phyloP scores from a whole-genome alignment of 257 asterid genomes.

The Lavandula angustifolia region DNA sequence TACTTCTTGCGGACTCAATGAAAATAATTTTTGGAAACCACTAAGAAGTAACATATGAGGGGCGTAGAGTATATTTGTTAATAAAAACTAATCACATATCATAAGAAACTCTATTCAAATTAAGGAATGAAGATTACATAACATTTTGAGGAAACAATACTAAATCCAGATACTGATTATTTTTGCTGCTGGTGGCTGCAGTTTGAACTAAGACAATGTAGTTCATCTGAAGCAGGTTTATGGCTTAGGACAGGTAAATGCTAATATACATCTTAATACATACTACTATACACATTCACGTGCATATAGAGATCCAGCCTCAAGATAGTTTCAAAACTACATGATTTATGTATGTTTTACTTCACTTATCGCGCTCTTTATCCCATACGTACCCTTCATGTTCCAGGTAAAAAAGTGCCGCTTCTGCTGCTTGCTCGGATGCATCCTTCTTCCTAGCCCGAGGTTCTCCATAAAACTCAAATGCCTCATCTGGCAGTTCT shows the following conservation, averaged over 20 bases:
- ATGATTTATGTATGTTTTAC: background rate
- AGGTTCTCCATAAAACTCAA: slow-evolving; percentile 70
- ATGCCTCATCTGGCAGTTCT: slow-evolving; percentile 38
- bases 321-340: background rate
- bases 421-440: slow-evolving; percentile 77
- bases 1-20: no score
- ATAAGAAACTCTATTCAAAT: no score
- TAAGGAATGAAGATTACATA: background rate
- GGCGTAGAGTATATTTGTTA: no score
- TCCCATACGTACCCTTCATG: slow-evolving; percentile 52
- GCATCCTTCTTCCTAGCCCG: slow-evolving; percentile 72
- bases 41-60: no score
- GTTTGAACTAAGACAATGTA: background rate
- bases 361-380: slow-evolving; percentile 17
- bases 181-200: background rate
- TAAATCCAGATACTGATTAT: background rate
- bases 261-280: background rate
- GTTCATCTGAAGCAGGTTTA: background rate
- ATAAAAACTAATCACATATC: no score
- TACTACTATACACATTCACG: background rate
- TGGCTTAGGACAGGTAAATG: slow-evolving; percentile 11
- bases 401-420: slow-evolving; percentile 72
- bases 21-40: no score
- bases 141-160: background rate
- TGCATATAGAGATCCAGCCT: background rate